These are phyloP conservation scores for Diaporthe citrichinensis DNA, from an alignment of 2,329 filamentous ascomycete species.

Conservation along the genomic window DNA sequence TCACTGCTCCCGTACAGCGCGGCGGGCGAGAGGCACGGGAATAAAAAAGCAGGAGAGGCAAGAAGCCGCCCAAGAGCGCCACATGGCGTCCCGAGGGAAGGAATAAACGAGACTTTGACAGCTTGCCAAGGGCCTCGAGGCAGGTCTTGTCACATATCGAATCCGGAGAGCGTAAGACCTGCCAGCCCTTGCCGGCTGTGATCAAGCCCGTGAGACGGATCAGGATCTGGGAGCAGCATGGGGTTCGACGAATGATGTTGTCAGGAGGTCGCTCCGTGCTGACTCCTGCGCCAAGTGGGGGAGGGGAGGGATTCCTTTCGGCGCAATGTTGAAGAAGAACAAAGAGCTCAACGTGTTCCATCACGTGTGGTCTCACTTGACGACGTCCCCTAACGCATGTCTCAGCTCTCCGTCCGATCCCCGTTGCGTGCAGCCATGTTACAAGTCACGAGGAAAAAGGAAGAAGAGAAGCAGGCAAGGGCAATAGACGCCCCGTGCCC, in stretches of 20 bases:
- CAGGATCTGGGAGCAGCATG: not conserved
- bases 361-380: slow-evolving; percentile 41
- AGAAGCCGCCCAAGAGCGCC: slow-evolving; percentile 8
- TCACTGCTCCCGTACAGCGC: not conserved
- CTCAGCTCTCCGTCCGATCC: slow-evolving; percentile 33
- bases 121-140: slow-evolving; percentile 27
- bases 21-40: not conserved
- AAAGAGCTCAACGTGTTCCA: slow-evolving; percentile 37
- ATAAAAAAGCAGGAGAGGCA: slow-evolving; percentile 23
- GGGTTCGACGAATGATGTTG: slow-evolving; percentile 10
- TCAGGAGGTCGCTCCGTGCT: slow-evolving; percentile 9
- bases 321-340: slow-evolving; percentile 31
- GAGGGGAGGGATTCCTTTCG: not conserved
- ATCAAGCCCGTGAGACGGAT: slow-evolving; percentile 23
- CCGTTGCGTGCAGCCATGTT: slow-evolving; percentile 31
- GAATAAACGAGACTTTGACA: slow-evolving; percentile 33
- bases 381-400: slow-evolving; percentile 35
- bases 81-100: slow-evolving; percentile 27
- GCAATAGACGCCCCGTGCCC: slow-evolving; percentile 1
- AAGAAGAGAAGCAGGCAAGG: not conserved
- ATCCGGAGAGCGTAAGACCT: slow-evolving; percentile 7
- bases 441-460: slow-evolving; percentile 3
- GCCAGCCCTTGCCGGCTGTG: slow-evolving; percentile 19
- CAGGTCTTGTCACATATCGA: slow-evolving; percentile 27
- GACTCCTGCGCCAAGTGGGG: slow-evolving; percentile 11